Evolutionary conservation across 306 rosid species (phyloP), one percentile per base, ranked within the genome.

Genomic region (Echinosophora koreensis): DNA sequence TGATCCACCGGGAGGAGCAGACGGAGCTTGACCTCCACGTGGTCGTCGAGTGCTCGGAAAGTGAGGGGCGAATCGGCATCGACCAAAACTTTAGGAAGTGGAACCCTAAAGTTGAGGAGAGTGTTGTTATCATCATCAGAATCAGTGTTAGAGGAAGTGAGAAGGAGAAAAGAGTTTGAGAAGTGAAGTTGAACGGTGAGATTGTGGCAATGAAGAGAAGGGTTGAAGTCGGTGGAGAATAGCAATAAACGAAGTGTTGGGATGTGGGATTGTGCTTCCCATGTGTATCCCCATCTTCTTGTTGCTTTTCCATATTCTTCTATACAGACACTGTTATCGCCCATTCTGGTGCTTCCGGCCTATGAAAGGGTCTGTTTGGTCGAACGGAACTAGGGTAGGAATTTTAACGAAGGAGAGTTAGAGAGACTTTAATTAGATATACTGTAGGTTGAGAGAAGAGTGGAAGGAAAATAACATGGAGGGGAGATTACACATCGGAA

Each of bases 1-100:
- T 95, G 97, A 30, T 89, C 89, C 8, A 92, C 92, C 8, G 98
- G 97, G 17, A 92, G 96, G 69, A 92, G 92, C 57, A 95, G 96
- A 13, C 71, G 59, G 54, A 95, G 89, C 86, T 95, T 92, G 68
- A 89, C 92, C 84, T 90, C 90, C 28, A 95, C 86, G 74, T 95
- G 97, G 35, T 92, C 97, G 14, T 79, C 66, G 68, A 92, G 81
- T 15, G 88, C 81, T 22, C 84, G 84, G 73, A 83, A 86, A 28
- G 73, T 84, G 56, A 86, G 65, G 0, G 92, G 90, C 4, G 91
- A 83, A 2, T 95, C 96, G 13, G 59, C 62, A 52, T 95, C 97
- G 22, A 95, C 61, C 83, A 92, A 66, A 60, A 88, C 92, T 82
- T 82, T 68, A 16, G 97, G 98, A 58, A 91, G 72, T 5, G 93